phyloP scores from a whole-genome alignment of 768 basidiomycete species.

The Rhizopogon rudus region DNA sequence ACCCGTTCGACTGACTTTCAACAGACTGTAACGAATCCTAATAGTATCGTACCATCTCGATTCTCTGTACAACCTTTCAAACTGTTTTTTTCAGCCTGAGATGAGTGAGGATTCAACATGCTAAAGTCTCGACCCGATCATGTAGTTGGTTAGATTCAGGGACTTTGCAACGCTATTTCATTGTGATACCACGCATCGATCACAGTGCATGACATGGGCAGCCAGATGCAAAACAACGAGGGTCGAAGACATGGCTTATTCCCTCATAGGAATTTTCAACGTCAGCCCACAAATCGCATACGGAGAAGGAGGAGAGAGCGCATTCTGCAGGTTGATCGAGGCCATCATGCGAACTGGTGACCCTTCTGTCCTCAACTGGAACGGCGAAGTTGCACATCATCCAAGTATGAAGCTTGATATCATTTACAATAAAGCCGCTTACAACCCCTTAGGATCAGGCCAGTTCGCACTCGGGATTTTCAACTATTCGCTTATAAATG shows the following conservation, averaged over 20 bases:
- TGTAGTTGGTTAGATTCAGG: not conserved
- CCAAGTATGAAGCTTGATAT: too few species aligned
- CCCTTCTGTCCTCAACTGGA: conserved; percentile 2
- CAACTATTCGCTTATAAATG: not conserved
- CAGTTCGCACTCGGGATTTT: not conserved
- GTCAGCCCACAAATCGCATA: conserved; percentile 17
- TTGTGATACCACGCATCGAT: not conserved
- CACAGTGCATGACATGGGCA: conserved; percentile 15
- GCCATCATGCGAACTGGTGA: not conserved
- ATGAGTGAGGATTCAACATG: too few species aligned
- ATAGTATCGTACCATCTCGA: too few species aligned
- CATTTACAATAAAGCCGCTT: too few species aligned
- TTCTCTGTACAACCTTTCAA: too few species aligned
- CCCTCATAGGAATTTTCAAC: conserved; percentile 19
- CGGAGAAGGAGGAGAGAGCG: conserved; percentile 18
- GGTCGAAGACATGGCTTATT: conserved; percentile 20
- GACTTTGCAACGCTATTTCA: not conserved
- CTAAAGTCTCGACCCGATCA: too few species aligned
- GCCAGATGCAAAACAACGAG: conserved; percentile 18
- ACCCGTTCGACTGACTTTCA: too few species aligned
- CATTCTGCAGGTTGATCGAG: conserved; percentile 17
- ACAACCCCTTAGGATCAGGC: too few species aligned
- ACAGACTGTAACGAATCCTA: too few species aligned
- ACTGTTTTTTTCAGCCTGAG: too few species aligned
- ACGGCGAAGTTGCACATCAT: not conserved